Percentiles rank a stretch among this genome's conserved stretches.
These are phyloP conservation scores for Lasiosphaeria ovina DNA, from an alignment of 495 filamentous ascomycete genomes.

Conservation along the genomic window DNA sequence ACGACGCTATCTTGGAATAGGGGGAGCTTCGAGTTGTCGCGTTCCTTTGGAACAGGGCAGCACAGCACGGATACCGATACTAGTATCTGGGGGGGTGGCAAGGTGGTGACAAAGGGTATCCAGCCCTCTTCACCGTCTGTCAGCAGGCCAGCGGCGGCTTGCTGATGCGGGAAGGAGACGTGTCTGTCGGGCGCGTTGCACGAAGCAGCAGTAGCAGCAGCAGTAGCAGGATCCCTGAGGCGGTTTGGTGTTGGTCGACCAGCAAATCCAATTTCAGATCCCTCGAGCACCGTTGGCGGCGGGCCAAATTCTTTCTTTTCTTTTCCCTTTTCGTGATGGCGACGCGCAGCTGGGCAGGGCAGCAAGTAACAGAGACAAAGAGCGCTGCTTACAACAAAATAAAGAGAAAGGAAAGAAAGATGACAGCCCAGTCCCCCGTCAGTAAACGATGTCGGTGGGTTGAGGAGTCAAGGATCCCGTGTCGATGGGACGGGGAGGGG, in stretches of 20 bases:
- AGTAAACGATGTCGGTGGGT: no score
- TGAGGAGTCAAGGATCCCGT: no score
- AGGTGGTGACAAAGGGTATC: slow-evolving; percentile 6
- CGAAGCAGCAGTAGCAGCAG: slow-evolving; percentile 4
- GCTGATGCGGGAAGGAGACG: background rate
- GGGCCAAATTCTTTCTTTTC: slow-evolving; percentile 7
- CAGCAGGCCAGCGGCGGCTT: slow-evolving; percentile 3
- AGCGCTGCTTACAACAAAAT: background rate
- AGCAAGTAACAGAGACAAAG: background rate
- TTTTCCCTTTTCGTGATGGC: slow-evolving; percentile 8
- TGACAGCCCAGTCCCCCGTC: no score
- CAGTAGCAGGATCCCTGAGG: background rate
- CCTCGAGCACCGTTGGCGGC: background rate
- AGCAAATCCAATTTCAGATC: slow-evolving; percentile 18
- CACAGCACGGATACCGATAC: background rate
- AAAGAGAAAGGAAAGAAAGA: no score
- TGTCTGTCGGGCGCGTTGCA: slow-evolving; percentile 14
- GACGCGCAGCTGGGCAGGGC: background rate
- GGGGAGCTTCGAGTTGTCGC: background rate
- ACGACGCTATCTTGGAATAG: background rate
- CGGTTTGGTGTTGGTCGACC: background rate
- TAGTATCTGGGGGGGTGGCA: slow-evolving; percentile 4
- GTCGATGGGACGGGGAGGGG: no score
- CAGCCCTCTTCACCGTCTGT: slow-evolving; percentile 12
- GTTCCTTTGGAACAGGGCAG: background rate